Percentiles rank a stretch among this genome's conserved stretches.
Conservation (phyloP, 345 rosid species). For the Aegle marmelos region DNA sequence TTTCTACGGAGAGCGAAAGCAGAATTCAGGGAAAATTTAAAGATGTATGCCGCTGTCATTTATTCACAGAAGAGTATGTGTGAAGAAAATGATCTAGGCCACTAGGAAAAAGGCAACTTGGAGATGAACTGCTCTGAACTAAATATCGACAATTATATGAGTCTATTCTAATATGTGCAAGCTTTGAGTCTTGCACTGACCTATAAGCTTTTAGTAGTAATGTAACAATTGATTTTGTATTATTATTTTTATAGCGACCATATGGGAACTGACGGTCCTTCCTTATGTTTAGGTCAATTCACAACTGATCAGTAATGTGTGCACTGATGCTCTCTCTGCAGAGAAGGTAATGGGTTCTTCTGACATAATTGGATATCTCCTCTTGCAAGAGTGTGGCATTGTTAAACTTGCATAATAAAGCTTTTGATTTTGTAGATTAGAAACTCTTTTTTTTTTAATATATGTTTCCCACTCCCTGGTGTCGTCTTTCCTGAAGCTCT, state of each 20-base stretch:
- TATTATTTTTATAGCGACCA: not conserved
- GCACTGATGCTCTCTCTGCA: conserved; percentile 97
- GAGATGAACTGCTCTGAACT: not conserved
- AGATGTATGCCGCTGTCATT: not conserved
- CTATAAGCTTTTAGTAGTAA: not conserved
- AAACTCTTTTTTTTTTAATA: not conserved
- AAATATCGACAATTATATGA: not conserved
- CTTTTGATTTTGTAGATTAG: not conserved
- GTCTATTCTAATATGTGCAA: not conserved
- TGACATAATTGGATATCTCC: not conserved
- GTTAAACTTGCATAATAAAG: not conserved
- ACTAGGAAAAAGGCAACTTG: not conserved
- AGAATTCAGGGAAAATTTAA: not conserved
- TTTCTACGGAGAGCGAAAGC: not conserved
- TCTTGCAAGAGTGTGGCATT: not conserved
- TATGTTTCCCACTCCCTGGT: not conserved
- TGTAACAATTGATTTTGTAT: not conserved
- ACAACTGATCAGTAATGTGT: conserved; percentile 95
- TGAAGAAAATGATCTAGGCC: not conserved
- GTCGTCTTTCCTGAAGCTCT: not conserved
- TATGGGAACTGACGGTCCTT: not conserved
- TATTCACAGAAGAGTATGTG: not conserved
- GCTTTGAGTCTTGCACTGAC: not conserved
- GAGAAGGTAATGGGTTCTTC: conserved; percentile 62
- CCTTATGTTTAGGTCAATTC: conserved; percentile 70